A percentile compares a stretch with the other conserved stretches of the same genome.
Evolutionary conservation across 2,329 filamentous ascomycete genomes (phyloP).

Genomic region (Macrophomina tecta): DNA sequence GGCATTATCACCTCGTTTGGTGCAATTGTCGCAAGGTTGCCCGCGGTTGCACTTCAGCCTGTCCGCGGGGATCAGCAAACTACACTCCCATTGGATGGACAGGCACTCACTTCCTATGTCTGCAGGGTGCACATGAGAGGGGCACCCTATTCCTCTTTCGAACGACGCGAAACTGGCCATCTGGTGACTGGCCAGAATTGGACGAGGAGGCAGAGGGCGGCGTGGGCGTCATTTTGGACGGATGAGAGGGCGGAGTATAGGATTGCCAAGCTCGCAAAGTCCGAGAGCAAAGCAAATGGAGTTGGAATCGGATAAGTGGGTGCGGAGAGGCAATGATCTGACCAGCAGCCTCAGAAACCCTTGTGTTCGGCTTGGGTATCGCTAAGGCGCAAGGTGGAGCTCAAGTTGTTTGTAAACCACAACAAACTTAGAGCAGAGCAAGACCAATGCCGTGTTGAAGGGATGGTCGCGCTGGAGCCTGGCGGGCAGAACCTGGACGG

Average conservation of each 20-base stretch:
- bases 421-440: neutral
- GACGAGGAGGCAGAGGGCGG: slow-evolving; percentile 70
- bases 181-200: slow-evolving; percentile 77
- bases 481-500: neutral
- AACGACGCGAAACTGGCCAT: slow-evolving; percentile 85
- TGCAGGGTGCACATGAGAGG: slow-evolving; percentile 87
- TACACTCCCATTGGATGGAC: neutral
- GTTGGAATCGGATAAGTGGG: neutral
- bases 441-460: neutral
- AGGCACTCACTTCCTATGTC: slow-evolving; percentile 79
- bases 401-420: neutral
- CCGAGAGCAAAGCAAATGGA: neutral
- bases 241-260: slow-evolving; percentile 2
- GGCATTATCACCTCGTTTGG: slow-evolving; percentile 80
- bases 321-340: neutral
- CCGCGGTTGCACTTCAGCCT: slow-evolving; percentile 91
- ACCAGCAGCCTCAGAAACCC: neutral
- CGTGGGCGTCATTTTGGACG: slow-evolving; percentile 28
- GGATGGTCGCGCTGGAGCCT: neutral
- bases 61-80: slow-evolving; percentile 20
- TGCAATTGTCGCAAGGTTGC: slow-evolving; percentile 92
- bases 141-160: slow-evolving; percentile 92
- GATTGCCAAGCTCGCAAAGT: slow-evolving; percentile 13
- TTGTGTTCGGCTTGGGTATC: neutral
- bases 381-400: neutral